Evolutionary conservation across 345 rosid species (phyloP).

Genomic region (Salix viminalis): DNA sequence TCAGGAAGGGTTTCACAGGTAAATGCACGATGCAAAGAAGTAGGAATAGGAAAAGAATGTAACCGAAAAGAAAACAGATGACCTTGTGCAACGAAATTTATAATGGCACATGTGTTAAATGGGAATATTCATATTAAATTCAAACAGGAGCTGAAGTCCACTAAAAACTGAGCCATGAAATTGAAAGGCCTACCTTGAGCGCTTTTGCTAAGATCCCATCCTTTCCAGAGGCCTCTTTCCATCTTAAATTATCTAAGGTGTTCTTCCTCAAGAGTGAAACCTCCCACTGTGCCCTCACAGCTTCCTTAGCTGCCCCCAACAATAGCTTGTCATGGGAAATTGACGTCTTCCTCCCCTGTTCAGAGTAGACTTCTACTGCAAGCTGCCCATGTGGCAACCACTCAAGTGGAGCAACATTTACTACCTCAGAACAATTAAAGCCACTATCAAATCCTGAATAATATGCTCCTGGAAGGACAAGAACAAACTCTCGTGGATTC

Average conservation of each 20-base stretch:
- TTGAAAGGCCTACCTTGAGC: constrained; percentile 39
- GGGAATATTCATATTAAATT: background rate
- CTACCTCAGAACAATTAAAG: constrained; percentile 61
- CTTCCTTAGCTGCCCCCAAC: constrained; percentile 54
- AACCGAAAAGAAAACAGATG: background rate
- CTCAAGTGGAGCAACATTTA: constrained; percentile 61
- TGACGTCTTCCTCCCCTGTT: constrained; percentile 38
- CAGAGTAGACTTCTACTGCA: constrained; percentile 48
- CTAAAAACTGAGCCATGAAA: background rate
- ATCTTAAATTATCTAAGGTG: constrained; percentile 33
- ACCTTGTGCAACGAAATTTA: background rate
- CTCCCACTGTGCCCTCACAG: constrained; percentile 58
- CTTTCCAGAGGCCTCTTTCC: constrained; percentile 50
- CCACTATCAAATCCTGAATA: constrained; percentile 63
- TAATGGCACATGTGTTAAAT: background rate
- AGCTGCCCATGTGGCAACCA: constrained; percentile 70
- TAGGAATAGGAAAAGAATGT: background rate
- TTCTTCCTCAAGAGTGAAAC: constrained; percentile 32
- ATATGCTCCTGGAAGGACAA: constrained; percentile 58
- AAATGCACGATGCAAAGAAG: background rate
- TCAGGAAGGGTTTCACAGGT: background rate
- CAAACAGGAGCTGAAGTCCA: background rate
- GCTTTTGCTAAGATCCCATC: constrained; percentile 53
- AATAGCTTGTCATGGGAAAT: constrained; percentile 66
- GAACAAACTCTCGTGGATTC: constrained; percentile 65